Base-by-base conservation (phyloP, 2,329 filamentous ascomycete species). In the Grosmannia serpens region DNA sequence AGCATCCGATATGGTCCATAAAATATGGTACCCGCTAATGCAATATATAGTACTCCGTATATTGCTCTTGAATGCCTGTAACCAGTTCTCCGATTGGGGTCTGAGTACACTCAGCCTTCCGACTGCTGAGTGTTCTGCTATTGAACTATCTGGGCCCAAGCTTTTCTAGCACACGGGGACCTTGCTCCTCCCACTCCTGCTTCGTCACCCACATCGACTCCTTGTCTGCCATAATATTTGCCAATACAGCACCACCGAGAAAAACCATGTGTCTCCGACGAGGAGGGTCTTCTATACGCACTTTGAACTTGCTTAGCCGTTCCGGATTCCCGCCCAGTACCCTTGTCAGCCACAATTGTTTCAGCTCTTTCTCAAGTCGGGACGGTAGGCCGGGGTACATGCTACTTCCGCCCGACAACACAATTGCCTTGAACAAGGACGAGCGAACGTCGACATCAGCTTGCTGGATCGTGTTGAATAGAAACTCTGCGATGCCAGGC, bases 191-290 rank as follows among this genome's bases (percentile, higher is more conserved):
- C 94, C 94, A 99, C 75, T 99, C 94, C 68, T 88, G 82, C 80
- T 96, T 96, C 66, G 87, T 88, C 69, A 99, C 91, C 94, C 94
- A 99, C 94, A 97, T 97, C 71, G 87, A 88, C 73, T 96, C 90
- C 77, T 96, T 97, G 75, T 97, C 91, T 52, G 94, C 91, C 88
- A 99, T 97, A 73, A 99, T 95, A 71, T 97, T 97, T 66, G 94
- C 94, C 67, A 99, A 78, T 62, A 99, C 94, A 29, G 94, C 94
- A 66, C 94, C 94, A 60, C 94, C 94, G 58, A 99, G 76, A 81
- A 99, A 97, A 3, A 99, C 94, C 91, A 99, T 97, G 78, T 99
- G 94, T 74, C 92, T 83, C 76, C 94, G 84, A 75, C 94, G 83
- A 38, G 94, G 94, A 56, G 94, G 94, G 72, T 99, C 94, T 73